Evolutionary conservation across 768 basidiomycete genomes (phyloP), one percentile per base, ranked within the genome.

Genomic region (Rossbeevera mucosa): DNA sequence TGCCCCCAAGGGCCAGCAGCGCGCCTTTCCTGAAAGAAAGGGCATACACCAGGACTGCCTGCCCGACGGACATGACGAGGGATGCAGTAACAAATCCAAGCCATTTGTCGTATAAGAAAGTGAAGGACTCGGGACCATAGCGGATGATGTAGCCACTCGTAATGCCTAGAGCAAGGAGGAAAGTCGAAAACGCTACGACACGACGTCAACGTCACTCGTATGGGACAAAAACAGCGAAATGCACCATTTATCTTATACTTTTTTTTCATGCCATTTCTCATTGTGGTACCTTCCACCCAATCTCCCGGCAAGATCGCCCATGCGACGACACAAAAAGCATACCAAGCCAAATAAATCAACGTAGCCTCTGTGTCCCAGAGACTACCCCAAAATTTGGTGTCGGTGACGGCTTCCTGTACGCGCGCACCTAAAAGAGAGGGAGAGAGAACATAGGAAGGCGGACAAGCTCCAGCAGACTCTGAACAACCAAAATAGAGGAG

Each of bases 241-340:
- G 60, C 64, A 94, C 94, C 94, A 73, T 99, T 98, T 54, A 96
- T 92, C 74, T 91, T 97, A 77, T 99, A 99, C 54, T 77, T 71
- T 66, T 88, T 85, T 63, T 78, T 85, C 49, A 74, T 76, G 0
- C 94, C 94, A 38, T 82, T 85, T 43, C 96, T 79, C 60, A 95
- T 68, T 7, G 75, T 73, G 22, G 74, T 80, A 21, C 92, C 92
- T 44, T 86, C 74, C 5, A 92, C 75, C 73, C 76, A 75, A 53
- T 90, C 85, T 4, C 82, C 83, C 1, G 83, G 96, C 12, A 98
- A 72, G 45, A 92, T 61, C 5, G 73, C 76, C 94, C 94, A 97
- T 3, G 89, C 78, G 2, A 81, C 70, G 44, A 97, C 79, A 58
- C 82, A 86, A 69, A 87, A 98, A n/a, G 80, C 72, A 70, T 96